Evolutionary conservation across 306 rosid species (phyloP), one percentile per base, ranked within the genome.

Genomic region (Fragaria nilgerrensis): DNA sequence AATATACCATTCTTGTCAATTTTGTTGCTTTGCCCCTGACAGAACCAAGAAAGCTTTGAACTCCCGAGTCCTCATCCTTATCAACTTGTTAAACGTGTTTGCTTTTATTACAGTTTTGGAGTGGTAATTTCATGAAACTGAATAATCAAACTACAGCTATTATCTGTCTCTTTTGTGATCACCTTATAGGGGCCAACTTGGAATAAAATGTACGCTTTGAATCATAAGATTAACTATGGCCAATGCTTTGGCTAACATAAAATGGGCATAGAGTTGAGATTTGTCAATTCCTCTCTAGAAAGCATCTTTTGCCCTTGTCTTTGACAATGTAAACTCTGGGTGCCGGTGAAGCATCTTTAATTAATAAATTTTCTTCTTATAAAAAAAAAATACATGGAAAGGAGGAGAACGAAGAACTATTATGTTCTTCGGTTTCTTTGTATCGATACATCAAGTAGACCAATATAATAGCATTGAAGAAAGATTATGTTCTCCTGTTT

Each of bases 51-150:
- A 15, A 15, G 53, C 43, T 34, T 64, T 16, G 44, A 64, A 15
- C 36, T 1, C 36, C n/a, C n/a, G n/a, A n/a, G n/a, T n/a, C n/a
- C 69, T 64, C 69, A 32, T 64, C 70, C 48, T 65, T 65, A 65
- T 65, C 70, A 16, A 19, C 47, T 19, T 17, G 43, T 65, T 0
- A 66, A 13, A 23, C 64, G 34, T 58, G 64, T 10, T 58, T 12
- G 19, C 37, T 3, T 17, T 13, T 17, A 17, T 32, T 34, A 34
- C 22, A 29, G 68, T 7, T 15, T 17, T 64, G 12, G 3, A 64
- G 25, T 16, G 44, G n/a, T 32, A 32, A 64, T 64, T 62, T 55
- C 23, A 3, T 27, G 66, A 61, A 25, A 27, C 19, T 1, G 37
- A 4, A 15, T 27, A 14, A 5, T 27, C 37, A 23, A 23, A 27